Base-by-base conservation (phyloP, 495 filamentous ascomycete genomes). In the Penicillium roqueforti region DNA sequence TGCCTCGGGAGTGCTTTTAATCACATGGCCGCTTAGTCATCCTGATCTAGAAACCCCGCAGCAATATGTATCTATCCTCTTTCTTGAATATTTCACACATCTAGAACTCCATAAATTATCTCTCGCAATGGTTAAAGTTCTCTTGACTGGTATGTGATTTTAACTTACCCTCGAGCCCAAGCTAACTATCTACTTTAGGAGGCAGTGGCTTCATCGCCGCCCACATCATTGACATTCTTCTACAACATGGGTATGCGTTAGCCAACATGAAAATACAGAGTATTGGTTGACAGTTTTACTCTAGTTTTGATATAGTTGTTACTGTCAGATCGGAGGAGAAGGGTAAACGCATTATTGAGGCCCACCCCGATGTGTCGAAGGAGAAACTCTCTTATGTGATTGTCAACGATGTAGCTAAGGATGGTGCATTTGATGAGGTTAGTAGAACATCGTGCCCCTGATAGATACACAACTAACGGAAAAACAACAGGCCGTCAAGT, bases 291-390 rank as follows among this genome's bases (percentile, higher is more conserved):
- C 52, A n/a, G 19, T 18, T 23, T 1, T 26, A 38, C 23, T 32
- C 20, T 45, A 77, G 69, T 18, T 87, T 92, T 67, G 82, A 82
- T 38, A 89, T 93, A 11, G 83, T 93, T 13, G 89, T 90, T 9
- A 96, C 89, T 5, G 92, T 97, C 44, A 81, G 92, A 43, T 85
- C 82, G 3, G 77, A 87, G 47, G 81, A 83, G 19, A 97, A 97
- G 66, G 91, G 86, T 18, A 70, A 88, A 43, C 82, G 76, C 55
- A 90, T 96, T 65, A 80, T 83, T 16, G 69, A 82, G 18, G 84
- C 85, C 14, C 83, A 92, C 67, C 80, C 85, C 0, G 62, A 78
- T 23, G 63, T 75, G 3, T 59, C 77, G 32, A 80, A 81, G 46
- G 83, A 81, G 18, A 83, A 86, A 60, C 83, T 97, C 11, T 80